Base-by-base conservation (phyloP, 306 rosid species). In the Sesbania bispinosa region DNA sequence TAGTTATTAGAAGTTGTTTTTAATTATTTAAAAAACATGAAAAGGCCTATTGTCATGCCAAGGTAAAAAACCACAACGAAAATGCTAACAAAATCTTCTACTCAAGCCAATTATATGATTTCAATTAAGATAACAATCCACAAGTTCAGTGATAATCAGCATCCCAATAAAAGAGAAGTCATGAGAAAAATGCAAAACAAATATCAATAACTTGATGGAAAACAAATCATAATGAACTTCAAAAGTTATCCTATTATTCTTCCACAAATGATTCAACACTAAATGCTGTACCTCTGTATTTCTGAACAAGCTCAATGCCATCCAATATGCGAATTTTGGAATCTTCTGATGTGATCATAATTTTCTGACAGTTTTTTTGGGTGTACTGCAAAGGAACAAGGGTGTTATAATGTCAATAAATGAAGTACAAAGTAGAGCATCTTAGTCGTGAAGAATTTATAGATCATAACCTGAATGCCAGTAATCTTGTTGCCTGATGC, bases 291-390 rank as follows among this genome's bases (percentile, higher is more conserved):
- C 99, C 99, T 86, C 73, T 89, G 80, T 68, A 89, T 62, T 82
- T 88, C 67, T 73, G 81, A 75, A 84, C 60, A 30, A 87, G 76
- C 62, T 90, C 85, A 42, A 33, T 61, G 29, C 96, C 93, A 57
- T 94, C 93, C 30, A 89, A 82, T 62, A 94, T 63, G 16, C 94
- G 81, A 45, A 94, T 73, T 85, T 86, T 94, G 2, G 92, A 89
- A 80, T 94, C 97, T 83, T 86, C 96, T 32, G 96, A 87, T 35
- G 97, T 77, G 74, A 94, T 79, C 94, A 94, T 75, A 46, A 89
- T 85, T 73, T 88, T 84, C 11, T 58, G 79, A 62, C 50, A 50
- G 38, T 77, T 80, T 48, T 86, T 89, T 58, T 67, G 78, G 38
- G 81, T 89, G 77, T 86, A 94, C 98, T 94, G 87, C 84, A 83